These are phyloP conservation scores for Tremellales sp. DNA, from an alignment of 1,284 basidiomycete species.

Conservation along the genomic window DNA sequence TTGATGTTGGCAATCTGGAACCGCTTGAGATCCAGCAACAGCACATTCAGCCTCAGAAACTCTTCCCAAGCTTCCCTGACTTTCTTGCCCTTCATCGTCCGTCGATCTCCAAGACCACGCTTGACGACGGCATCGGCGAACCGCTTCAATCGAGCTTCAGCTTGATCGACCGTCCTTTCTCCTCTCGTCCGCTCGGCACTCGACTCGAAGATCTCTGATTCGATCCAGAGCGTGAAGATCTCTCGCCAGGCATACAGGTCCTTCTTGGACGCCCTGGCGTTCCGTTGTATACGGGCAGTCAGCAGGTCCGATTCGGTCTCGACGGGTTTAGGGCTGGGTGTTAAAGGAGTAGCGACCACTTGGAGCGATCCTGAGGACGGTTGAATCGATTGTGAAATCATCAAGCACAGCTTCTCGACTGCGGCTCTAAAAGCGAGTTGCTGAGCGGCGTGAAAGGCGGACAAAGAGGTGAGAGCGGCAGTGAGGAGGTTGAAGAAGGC, in stretches of 20 bases:
- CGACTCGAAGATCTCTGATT: slow-evolving; percentile 82
- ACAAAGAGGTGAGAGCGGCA: slow-evolving; percentile 65
- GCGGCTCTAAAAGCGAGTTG: slow-evolving; percentile 62
- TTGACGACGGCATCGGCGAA: slow-evolving; percentile 68
- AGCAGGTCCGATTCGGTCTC: slow-evolving; percentile 14
- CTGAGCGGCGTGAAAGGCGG: slow-evolving; percentile 61
- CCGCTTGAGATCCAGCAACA: slow-evolving; percentile 82
- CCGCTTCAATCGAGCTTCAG: slow-evolving; percentile 64
- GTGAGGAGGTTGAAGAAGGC: slow-evolving; percentile 77
- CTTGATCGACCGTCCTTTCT: slow-evolving; percentile 68
- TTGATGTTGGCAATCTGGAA: slow-evolving; percentile 83
- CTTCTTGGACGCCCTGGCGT: slow-evolving; percentile 19
- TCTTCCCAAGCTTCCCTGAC: slow-evolving; percentile 66
- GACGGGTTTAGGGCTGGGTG: slow-evolving; percentile 6
- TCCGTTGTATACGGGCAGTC: slow-evolving; percentile 53
- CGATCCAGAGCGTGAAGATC: slow-evolving; percentile 83
- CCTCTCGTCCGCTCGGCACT: slow-evolving; percentile 68
- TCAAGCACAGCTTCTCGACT: slow-evolving; percentile 59
- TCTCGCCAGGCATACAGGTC: slow-evolving; percentile 92
- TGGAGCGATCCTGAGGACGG: slow-evolving; percentile 49
- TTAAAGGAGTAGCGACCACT: slow-evolving; percentile 25
- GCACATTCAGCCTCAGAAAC: slow-evolving; percentile 76
- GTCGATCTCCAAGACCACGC: slow-evolving; percentile 57
- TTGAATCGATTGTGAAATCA: slow-evolving; percentile 60
- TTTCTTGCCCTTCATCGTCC: slow-evolving; percentile 61